phyloP scores from a whole-genome alignment of 345 rosid genomes.

The Acer campestre region DNA sequence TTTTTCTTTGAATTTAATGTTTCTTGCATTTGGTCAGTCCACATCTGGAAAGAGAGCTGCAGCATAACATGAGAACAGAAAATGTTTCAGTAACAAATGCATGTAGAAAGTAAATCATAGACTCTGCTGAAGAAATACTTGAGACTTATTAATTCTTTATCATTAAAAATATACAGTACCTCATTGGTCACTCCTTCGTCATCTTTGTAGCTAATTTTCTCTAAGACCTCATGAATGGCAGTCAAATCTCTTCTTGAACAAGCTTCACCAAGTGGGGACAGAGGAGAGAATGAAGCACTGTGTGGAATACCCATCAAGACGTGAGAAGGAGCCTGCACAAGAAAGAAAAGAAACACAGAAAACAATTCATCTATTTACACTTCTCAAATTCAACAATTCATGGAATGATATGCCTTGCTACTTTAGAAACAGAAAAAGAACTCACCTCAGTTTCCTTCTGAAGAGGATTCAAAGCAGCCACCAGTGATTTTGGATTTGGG shows the following conservation, averaged over 20 bases:
- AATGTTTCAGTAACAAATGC: conserved; percentile 2
- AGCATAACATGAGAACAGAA: background rate
- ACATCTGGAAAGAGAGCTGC: conserved; percentile 98
- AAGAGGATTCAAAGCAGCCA: conserved; percentile 79
- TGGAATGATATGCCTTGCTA: conserved; percentile 11
- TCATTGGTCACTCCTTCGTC: conserved; percentile 90
- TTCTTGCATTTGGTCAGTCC: conserved; percentile 97
- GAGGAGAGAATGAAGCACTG: conserved; percentile 52
- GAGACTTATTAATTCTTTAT: background rate
- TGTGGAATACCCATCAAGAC: conserved; percentile 79
- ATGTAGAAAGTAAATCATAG: background rate
- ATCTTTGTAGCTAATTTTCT: conserved; percentile 75
- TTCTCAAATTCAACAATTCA: background rate
- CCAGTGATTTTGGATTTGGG: conserved; percentile 76
- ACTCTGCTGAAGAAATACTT: background rate
- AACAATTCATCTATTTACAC: background rate
- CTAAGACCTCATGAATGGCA: conserved; percentile 77
- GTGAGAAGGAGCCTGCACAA: conserved; percentile 79
- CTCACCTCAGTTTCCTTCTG: conserved; percentile 82
- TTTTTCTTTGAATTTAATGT: conserved; percentile 80
- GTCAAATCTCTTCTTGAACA: conserved; percentile 82
- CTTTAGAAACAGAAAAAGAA: conserved; percentile 27
- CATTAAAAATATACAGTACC: conserved; percentile 39
- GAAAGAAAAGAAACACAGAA: background rate
- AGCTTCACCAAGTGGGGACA: conserved; percentile 94